Conservation (phyloP, 179 eudicot species). For the Beta macrorhiza region DNA sequence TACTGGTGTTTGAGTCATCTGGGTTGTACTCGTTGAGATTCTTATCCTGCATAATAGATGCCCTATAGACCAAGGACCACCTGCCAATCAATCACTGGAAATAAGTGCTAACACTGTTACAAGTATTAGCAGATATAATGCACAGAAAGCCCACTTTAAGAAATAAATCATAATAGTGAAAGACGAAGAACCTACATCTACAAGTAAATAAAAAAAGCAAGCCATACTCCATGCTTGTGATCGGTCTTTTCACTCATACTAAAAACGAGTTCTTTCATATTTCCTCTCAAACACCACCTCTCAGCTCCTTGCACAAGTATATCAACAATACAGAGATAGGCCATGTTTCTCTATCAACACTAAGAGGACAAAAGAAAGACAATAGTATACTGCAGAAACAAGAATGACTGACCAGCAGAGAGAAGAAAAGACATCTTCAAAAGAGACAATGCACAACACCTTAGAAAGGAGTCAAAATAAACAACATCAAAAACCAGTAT, state of each 20-base stretch:
- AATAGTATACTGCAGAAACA: background rate
- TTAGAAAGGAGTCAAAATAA: background rate
- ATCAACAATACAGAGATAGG: too few relatives aligned
- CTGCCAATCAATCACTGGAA: conserved; percentile 99
- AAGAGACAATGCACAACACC: background rate
- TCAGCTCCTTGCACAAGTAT: too few relatives aligned
- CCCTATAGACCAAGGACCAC: conserved; percentile 99
- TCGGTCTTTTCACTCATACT: background rate
- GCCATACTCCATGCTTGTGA: too few relatives aligned
- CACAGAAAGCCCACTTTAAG: conserved; percentile 6
- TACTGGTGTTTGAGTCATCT: conserved; percentile 71
- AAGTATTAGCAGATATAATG: conserved; percentile 23
- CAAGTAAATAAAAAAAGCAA: too few relatives aligned
- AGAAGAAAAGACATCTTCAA: background rate
- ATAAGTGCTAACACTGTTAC: conserved; percentile 81
- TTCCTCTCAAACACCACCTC: conserved; percentile 1
- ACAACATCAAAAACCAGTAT: background rate
- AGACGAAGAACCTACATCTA: background rate
- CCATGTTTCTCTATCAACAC: background rate
- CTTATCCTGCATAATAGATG: conserved; percentile 99
- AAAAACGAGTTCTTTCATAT: background rate
- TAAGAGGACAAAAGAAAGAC: background rate
- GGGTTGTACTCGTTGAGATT: conserved; percentile 76
- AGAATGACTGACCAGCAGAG: background rate
- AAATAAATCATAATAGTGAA: background rate